These are phyloP conservation scores for Russula lepida DNA, from an alignment of 768 basidiomycete genomes.

Conservation along the genomic window DNA sequence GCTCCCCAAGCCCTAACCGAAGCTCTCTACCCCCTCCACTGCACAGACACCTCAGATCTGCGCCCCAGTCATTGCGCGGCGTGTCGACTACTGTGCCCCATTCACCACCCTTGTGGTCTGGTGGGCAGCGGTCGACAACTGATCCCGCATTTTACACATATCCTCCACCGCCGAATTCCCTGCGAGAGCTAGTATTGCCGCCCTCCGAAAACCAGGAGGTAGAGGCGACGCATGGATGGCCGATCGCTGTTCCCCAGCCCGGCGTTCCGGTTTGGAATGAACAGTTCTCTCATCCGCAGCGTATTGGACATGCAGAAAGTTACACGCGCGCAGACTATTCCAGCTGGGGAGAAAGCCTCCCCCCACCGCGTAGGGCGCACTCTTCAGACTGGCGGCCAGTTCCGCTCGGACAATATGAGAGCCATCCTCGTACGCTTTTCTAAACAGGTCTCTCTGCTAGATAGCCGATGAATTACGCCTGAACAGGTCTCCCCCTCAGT, in stretches of 20 bases:
- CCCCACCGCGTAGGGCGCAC: neutral
- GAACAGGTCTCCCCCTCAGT: neutral
- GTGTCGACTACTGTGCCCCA: neutral
- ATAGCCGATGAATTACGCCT: neutral
- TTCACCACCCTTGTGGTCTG: constrained; percentile 1
- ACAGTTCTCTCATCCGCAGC: constrained; percentile 1
- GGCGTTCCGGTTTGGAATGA: constrained; percentile 10
- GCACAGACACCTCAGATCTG: constrained; percentile 36
- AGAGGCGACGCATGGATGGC: constrained; percentile 5
- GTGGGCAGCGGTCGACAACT: constrained; percentile 17
- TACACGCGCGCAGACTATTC: constrained; percentile 19
- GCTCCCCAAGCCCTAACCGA: constrained; percentile 25
- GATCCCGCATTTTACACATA: constrained; percentile 25
- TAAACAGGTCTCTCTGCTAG: too few relatives aligned
- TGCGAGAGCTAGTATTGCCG: neutral
- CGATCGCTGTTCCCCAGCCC: neutral
- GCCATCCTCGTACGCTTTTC: constrained; percentile 2
- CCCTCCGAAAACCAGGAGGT: neutral
- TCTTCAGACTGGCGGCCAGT: constrained; percentile 10
- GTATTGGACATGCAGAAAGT: constrained; percentile 20
- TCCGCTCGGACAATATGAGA: neutral
- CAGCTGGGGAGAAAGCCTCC: neutral
- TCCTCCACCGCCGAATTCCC: constrained; percentile 18
- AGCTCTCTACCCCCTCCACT: constrained; percentile 48
- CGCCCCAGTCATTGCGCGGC: constrained; percentile 12